These are phyloP conservation scores for Tolypocladium tundrense DNA, from an alignment of 2,329 filamentous ascomycete genomes.

Conservation along the genomic window DNA sequence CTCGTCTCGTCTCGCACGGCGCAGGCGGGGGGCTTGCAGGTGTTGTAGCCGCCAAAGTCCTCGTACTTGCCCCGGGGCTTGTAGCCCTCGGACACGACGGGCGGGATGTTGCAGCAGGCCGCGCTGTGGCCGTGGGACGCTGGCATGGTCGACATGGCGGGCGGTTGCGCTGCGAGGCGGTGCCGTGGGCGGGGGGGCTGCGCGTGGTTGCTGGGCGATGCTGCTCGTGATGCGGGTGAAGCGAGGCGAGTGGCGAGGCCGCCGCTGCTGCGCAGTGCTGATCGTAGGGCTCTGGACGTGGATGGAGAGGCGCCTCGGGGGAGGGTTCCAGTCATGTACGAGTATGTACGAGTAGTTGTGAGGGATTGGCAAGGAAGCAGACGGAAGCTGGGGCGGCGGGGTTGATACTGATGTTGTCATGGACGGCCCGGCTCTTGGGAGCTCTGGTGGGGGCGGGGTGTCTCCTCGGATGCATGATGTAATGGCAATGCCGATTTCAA, in stretches of 20 bases:
- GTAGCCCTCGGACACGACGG: slow-evolving; percentile 46
- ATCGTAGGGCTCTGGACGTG: background rate
- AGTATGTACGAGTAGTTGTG: no score
- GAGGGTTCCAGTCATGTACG: background rate
- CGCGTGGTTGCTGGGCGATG: background rate
- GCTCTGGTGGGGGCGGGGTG: background rate
- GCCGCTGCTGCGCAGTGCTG: background rate
- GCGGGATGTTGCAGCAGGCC: slow-evolving; percentile 49
- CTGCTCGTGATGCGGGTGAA: background rate
- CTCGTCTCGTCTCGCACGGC: background rate
- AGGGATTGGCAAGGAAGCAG: background rate
- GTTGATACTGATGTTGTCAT: background rate
- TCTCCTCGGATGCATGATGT: background rate
- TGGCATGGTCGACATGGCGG: slow-evolving; percentile 38
- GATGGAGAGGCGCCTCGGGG: background rate
- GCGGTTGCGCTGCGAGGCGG: background rate
- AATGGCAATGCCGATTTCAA: background rate
- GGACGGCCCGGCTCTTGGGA: background rate
- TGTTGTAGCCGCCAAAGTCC: slow-evolving; percentile 44
- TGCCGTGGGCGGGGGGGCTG: background rate
- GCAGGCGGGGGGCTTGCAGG: slow-evolving; percentile 22
- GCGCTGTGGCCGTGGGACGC: slow-evolving; percentile 42
- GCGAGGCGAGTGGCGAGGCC: background rate
- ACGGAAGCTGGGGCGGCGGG: background rate
- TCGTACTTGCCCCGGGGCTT: slow-evolving; percentile 45